These are phyloP conservation scores for Rhododendron williamsianum DNA, from an alignment of 148 eudicot species.

Conservation along the genomic window DNA sequence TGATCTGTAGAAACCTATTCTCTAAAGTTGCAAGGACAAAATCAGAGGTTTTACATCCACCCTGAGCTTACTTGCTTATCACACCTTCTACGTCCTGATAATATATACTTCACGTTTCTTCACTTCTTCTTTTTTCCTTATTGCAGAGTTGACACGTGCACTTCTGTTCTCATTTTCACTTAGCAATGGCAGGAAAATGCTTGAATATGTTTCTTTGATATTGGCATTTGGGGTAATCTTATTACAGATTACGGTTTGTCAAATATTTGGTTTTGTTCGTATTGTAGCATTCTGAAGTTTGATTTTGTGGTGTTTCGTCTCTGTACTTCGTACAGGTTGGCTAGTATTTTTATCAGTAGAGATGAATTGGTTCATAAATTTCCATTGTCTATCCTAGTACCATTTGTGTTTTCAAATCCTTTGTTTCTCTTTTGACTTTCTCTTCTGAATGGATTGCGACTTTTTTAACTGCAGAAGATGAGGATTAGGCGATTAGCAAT, in stretches of 20 bases:
- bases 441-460: background rate
- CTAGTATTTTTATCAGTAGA: background rate
- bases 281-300: background rate
- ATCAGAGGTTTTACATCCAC: background rate
- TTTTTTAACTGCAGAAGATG: conserved; percentile 36
- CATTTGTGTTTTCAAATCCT: background rate
- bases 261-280: background rate
- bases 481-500: conserved; percentile 31
- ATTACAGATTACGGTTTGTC: background rate
- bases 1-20: background rate
- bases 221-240: background rate
- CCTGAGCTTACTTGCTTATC: background rate
- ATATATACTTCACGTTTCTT: background rate
- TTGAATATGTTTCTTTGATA: background rate
- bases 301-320: background rate
- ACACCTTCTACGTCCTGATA: background rate
- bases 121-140: background rate
- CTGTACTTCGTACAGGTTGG: background rate
- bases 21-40: background rate
- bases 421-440: background rate
- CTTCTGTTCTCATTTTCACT: background rate
- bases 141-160: background rate
- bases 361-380: background rate
- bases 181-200: background rate
- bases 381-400: too few species aligned